Base-by-base conservation (phyloP, 2,329 filamentous ascomycete species). In the Macrophomina tecta region DNA sequence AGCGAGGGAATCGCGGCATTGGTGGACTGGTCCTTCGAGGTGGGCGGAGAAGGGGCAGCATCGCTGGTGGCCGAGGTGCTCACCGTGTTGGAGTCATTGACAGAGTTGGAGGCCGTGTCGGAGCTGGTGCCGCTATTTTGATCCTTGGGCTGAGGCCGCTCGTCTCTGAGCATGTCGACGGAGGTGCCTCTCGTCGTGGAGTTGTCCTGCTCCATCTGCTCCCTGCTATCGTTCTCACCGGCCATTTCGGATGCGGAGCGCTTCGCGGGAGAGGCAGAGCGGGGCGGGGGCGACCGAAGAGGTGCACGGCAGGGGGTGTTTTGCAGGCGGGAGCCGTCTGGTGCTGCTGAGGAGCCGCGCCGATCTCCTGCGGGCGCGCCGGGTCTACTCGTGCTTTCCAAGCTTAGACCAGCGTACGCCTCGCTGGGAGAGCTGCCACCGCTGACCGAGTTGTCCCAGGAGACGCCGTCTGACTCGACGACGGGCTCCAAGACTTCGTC, bases 241-340 rank as follows among this genome's bases (percentile, higher is more conserved):
- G 56, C 52, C 84, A 87, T 85, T 68, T 84, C 83, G 40, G 83
- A 82, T 49, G 85, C 84, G 64, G 80, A 81, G 69, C 85, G 80
- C 75, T 87, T 87, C 34, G 85, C 84, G 38, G 85, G 85, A 56
- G 84, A 85, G 16, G 82, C 82, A 36, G 83, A 82, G 66, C 85
- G 76, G 46, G 75, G 75, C 52, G 79, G 73, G 30, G 62, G 48
- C 9, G 68, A 53, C 69, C 68, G 38, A 46, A 70, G 55, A 62
- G 56, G 40, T 34, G 51, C 62, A n/a, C 32, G 28, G 38, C 63
- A 55, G 45, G 65, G 64, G 45, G 18, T 64, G 46, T 56, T 45
- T 23, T 63, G 36, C 52, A 65, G n/a, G 49, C 52, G 62, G 49
- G 62, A 46, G 38, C 52, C 49, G 40, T 65, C 63, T 58, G 63